A percentile compares a stretch with the other conserved stretches of the same genome.
Conservation (phyloP, 2,329 filamentous ascomycete genomes). For the Chlorencoelia australis region DNA sequence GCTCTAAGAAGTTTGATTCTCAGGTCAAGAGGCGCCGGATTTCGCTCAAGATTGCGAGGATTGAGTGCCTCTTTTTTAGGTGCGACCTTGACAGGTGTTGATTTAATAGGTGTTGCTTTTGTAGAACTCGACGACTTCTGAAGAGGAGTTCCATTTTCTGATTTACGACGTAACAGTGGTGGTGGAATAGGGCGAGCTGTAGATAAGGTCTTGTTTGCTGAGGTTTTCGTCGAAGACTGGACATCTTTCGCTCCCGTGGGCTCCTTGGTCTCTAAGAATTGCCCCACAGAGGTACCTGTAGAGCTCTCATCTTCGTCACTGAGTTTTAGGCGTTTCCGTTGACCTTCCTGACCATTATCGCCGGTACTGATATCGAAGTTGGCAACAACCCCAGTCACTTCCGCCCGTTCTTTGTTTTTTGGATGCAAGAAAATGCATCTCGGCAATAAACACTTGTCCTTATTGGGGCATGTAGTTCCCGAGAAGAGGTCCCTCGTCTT, state of each 20-base stretch:
- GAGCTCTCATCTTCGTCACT: conserved; percentile 8
- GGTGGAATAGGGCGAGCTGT: conserved; percentile 19
- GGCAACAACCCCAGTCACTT: no score
- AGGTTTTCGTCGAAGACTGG: conserved; percentile 2
- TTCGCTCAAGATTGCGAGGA: conserved; percentile 50
- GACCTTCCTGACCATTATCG: conserved; percentile 24
- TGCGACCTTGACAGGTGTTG: conserved; percentile 12
- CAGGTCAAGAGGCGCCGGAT: conserved; percentile 47
- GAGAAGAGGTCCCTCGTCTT: conserved; percentile 25
- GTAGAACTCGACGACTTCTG: background rate
- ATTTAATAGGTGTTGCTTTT: background rate
- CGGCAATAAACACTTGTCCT: conserved; percentile 24
- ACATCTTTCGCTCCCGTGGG: background rate
- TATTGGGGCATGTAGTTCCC: conserved; percentile 22
- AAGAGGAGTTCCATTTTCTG: conserved; percentile 3
- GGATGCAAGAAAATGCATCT: conserved; percentile 26
- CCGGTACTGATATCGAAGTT: no score
- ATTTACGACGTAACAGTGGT: conserved; percentile 20
- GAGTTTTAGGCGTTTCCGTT: conserved; percentile 26
- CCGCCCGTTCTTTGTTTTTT: conserved; percentile 2
- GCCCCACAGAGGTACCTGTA: background rate
- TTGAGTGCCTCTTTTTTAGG: conserved; percentile 47
- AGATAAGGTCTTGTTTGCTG: conserved; percentile 5
- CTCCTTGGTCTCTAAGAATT: background rate
- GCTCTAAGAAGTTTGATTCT: conserved; percentile 49